These are phyloP conservation scores for Ambrosiella cleistominuta DNA, from an alignment of 2,329 filamentous ascomycete species.

Conservation along the genomic window DNA sequence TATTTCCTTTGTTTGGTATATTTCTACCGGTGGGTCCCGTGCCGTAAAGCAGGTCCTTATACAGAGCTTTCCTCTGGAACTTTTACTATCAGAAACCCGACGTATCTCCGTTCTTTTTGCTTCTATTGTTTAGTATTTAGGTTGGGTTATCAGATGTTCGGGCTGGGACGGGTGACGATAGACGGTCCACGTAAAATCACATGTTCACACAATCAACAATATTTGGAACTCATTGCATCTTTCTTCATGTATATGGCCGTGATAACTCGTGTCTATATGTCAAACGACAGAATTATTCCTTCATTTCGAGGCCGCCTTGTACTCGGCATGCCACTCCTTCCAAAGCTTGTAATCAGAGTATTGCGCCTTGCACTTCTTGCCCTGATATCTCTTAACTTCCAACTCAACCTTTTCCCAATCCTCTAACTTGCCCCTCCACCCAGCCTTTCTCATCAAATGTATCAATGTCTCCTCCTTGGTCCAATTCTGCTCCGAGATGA, in stretches of 20 bases:
- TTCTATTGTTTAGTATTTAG: neutral
- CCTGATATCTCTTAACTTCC: constrained; percentile 71
- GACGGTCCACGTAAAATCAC: constrained; percentile 8
- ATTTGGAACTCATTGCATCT: neutral
- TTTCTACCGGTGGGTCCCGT: neutral
- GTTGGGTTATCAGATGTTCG: constrained; percentile 1
- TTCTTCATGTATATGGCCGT: neutral
- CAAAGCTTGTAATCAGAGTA: constrained; percentile 66
- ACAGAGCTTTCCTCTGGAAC: no score
- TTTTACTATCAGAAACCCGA: neutral
- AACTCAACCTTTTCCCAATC: constrained; percentile 67
- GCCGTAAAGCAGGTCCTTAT: no score
- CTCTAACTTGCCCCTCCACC: constrained; percentile 67
- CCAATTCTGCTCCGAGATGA: constrained; percentile 87
- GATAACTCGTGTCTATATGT: neutral
- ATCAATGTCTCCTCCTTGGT: constrained; percentile 79
- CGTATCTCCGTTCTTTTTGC: neutral
- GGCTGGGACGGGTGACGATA: constrained; percentile 7
- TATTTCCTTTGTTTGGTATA: neutral
- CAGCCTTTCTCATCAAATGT: constrained; percentile 85
- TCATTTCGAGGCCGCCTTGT: neutral
- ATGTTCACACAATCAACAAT: neutral
- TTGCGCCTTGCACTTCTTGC: constrained; percentile 52
- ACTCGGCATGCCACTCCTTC: constrained; percentile 50
- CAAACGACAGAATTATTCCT: neutral